Evolutionary conservation across 2,329 filamentous ascomycete species (phyloP).

Genomic region (Fusarium agapanthi): DNA sequence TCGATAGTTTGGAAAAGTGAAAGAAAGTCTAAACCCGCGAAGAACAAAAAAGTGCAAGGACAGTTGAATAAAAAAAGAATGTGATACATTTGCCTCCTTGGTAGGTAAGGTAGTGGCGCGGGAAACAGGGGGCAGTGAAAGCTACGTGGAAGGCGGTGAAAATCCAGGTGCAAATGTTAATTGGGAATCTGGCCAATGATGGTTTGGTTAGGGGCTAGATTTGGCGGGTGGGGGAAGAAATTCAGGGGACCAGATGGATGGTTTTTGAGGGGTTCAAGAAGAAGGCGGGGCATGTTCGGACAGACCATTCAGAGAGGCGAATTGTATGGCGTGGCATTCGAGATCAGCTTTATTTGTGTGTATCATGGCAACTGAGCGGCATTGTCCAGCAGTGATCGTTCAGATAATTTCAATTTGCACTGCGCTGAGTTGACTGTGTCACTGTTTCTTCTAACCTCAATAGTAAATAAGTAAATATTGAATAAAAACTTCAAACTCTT

Average conservation of each 20-base stretch:
- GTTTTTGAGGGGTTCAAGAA: slow-evolving; percentile 34
- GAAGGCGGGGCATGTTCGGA: slow-evolving; percentile 27
- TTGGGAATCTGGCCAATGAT: slow-evolving; percentile 10
- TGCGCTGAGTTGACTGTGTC: not conserved
- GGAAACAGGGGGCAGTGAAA: slow-evolving; percentile 14
- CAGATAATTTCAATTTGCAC: not conserved
- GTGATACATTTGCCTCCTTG: slow-evolving; percentile 29
- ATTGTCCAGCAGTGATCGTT: not conserved
- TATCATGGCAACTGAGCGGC: not conserved
- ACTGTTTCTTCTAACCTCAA: no score
- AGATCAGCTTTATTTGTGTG: not conserved
- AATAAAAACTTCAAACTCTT: no score
- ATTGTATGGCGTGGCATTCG: slow-evolving; percentile 30
- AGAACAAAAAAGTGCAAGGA: not conserved
- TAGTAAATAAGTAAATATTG: no score
- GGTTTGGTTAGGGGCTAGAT: slow-evolving; percentile 26
- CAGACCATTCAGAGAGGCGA: slow-evolving; percentile 27
- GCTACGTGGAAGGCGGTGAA: slow-evolving; percentile 43
- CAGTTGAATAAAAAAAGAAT: slow-evolving; percentile 19
- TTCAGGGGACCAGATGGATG: slow-evolving; percentile 28
- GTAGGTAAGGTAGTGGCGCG: not conserved
- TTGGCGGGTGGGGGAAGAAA: slow-evolving; percentile 5
- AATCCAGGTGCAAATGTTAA: slow-evolving; percentile 20
- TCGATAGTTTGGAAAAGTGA: not conserved
- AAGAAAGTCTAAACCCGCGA: not conserved